Percentiles rank a stretch among this genome's conserved stretches.
Evolutionary conservation across 2,329 filamentous ascomycete species (phyloP).

Genomic region (Colletotrichum tamarilloi): DNA sequence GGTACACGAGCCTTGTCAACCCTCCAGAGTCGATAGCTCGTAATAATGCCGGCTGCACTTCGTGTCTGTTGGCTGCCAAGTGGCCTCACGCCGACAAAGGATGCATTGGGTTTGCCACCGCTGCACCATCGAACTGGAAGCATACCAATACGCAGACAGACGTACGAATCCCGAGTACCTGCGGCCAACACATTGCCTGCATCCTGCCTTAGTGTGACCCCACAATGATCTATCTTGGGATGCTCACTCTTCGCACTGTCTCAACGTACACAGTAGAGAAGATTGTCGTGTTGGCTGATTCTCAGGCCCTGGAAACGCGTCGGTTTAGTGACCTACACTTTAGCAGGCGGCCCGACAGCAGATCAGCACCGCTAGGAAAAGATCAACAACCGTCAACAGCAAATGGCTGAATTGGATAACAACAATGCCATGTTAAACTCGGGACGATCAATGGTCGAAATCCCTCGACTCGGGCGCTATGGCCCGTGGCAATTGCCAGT

Average conservation of each 20-base stretch:
- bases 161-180: neutral
- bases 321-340: neutral
- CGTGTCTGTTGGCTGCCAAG: neutral
- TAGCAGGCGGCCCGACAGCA: neutral
- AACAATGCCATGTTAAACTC: neutral
- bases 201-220: neutral
- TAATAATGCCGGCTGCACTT: conserved; percentile 4
- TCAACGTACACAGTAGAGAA: neutral
- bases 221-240: neutral
- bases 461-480: neutral
- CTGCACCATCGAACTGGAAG: neutral
- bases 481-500: neutral
- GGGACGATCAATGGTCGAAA: neutral
- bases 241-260: neutral
- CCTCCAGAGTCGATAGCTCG: neutral
- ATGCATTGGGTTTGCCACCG: conserved; percentile 5
- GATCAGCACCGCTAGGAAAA: neutral
- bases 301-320: neutral
- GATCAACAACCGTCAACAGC: neutral
- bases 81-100: neutral
- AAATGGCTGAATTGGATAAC: neutral
- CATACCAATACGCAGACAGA: neutral
- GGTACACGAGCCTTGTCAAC: neutral
- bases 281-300: neutral
- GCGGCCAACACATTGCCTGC: no score